Evolutionary conservation across 257 asterid species (phyloP), one percentile per base, ranked within the genome.

Genomic region (Orobanche coerulescens): DNA sequence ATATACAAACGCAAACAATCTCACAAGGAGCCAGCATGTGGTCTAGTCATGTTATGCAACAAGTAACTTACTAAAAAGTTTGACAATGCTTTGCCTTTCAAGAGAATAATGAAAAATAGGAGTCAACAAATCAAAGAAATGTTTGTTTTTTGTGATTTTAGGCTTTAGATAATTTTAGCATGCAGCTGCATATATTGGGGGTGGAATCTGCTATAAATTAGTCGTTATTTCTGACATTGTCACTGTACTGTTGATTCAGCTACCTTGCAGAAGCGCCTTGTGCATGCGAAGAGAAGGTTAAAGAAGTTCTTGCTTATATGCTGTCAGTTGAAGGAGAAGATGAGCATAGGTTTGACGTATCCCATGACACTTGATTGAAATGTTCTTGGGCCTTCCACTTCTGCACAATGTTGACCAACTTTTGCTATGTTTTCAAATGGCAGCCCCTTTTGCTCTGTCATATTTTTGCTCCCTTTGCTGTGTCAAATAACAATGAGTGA

Each of bases 211-310:
- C n/a, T 55, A 31, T 39, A 46, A 44, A 33, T 31, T 56, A 5
- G 37, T 52, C 61, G 20, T 71, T 19, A 15, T 25, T 47, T 61
- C 47, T 60, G 58, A 78, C 58, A 58, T 47, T 60, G 42, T 48
- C 55, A 14, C 19, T 64, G 37, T 69, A 20, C 51, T 76, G 54
- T 67, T 64, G 43, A 65, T 56, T 58, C 82, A 87, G 97, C 70
- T 92, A 86, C 82, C 97, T 92, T 55, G 95, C 98, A 61, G 95
- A 88, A 75, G 81, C 89, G 13, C 97, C 98, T 43, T 24, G 58
- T 64, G 95, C 95, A 67, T 79, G 94, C 78, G 61, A 67, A 65
- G 91, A 84, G 72, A 84, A 84, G 79, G 82, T 92, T 46, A 46
- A 66, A 67, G 82, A 73, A 60, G 95, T 92, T 74, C 82, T 88